Evolutionary conservation across 495 filamentous ascomycete species (phyloP), one percentile per base, ranked within the genome.

Genomic region (Penicillium psychrofluorescens): DNA sequence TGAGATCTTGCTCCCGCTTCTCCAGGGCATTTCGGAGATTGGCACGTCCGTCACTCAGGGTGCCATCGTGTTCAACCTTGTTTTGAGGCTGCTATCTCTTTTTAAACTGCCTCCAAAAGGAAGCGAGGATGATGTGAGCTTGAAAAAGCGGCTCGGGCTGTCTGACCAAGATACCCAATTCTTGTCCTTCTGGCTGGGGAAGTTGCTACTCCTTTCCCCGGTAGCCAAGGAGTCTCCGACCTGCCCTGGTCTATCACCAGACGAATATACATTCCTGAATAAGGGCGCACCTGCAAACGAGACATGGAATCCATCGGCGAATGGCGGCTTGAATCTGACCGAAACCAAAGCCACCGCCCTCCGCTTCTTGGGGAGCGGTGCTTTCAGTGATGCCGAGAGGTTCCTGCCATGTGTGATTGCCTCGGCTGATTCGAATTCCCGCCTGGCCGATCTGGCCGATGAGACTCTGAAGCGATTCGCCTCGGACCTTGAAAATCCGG

Each of bases 381-480:
- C 88, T 11, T 97, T 97, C 62, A 76, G 64, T 1, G 85, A 95
- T 54, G 53, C 76, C 2, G 86, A 95, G 52, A 74, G 85, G 12
- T 88, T 94, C 53, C 60, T 95, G n/a, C 84, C 89, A 6, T 82
- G 86, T 12, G 63, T 98, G 11, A 85, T 86, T 53, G 88, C 89
- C 6, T 81, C 88, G 39, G 79, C 86, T 0, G 89, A 94, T 63
- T 51, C 81, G 1, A 91, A 95, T 50, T 89, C 84, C 8, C 79
- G 84, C 11, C 79, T 96, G 36, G 81, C 86, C 8, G 81, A 85
- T 10, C 65, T 85, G 35, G 91, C 85, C 1, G 88, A 96, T 38
- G 90, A 94, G 54, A 75, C 90, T 30, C 56, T 95, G 29, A 96
- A 95, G 62, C 72, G 90, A 45, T 81, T 77, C 22, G 62, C 70